Evolutionary conservation across 345 rosid genomes (phyloP), one percentile per base, ranked within the genome.

Genomic region (Clausena lansium): DNA sequence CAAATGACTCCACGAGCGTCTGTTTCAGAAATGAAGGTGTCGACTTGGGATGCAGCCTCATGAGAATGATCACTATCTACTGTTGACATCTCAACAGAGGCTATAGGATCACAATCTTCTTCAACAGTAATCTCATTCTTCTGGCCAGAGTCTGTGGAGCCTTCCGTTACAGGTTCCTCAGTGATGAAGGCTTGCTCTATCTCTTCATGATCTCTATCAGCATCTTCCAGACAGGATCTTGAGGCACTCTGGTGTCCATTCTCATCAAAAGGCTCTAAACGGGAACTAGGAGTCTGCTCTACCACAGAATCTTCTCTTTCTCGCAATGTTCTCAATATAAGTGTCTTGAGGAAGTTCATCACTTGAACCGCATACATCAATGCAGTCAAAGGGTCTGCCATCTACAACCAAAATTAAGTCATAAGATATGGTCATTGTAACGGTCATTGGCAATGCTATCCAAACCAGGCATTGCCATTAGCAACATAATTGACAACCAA

Each of bases 301-400:
- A 88, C 78, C 54, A 81, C 72, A 9, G 84, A 88, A 74, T 88
- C 92, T 74, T 90, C 89, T 82, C 99, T 92, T 77, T 86, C 92
- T 77, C 87, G 83, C 77, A 93, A 81, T 24, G 83, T 88, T 81
- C 88, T 85, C 35, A 86, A 64, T 39, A 91, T 83, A 6, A 93
- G 96, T 28, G 86, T 88, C 90, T 93, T 95, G 78, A 93, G 98
- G 81, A 95, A 95, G 86, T 95, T 95, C 97, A 95, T 95, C 87
- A 95, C 98, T 80, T 93, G 97, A 78, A 93, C 99, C 32, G 94
- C 98, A 74, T 92, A 91, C 97, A 93, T 91, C 83, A 95, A 67
- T 47, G 99, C 98, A n/a, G 92, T 92, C 79, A 95, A 85, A 10
- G 99, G 98, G 84, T 95, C 99, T 32, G 87, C 94, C 98, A 95